A percentile compares a stretch with the other conserved stretches of the same genome.
Evolutionary conservation across 257 asterid species (phyloP).

Genomic region (Plantago elongata): DNA sequence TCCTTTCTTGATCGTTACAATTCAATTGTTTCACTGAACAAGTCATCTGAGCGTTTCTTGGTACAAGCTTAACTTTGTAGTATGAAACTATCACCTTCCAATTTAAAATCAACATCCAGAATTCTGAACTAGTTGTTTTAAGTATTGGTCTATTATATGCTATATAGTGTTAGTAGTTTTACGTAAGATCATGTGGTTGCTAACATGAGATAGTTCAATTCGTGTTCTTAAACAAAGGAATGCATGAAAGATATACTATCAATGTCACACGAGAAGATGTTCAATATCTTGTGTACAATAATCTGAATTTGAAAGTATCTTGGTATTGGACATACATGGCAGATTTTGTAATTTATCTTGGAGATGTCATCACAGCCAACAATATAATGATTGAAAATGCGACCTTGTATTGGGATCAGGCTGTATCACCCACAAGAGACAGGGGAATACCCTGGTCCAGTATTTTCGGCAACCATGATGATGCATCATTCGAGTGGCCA

Average conservation of each 20-base stretch:
- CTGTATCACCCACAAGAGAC: slow-evolving; percentile 63
- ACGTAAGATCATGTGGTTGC: too few relatives aligned
- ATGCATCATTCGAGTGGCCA: slow-evolving; percentile 87
- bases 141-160: too few relatives aligned
- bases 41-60: background rate
- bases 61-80: background rate
- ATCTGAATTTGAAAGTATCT: background rate
- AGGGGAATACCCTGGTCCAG: slow-evolving; percentile 74
- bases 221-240: background rate
- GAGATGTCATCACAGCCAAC: slow-evolving; percentile 85
- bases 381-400: slow-evolving; percentile 62
- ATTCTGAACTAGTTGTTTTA: too few relatives aligned
- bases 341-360: slow-evolving; percentile 87
- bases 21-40: background rate
- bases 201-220: too few relatives aligned
- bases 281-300: background rate
- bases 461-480: slow-evolving; percentile 90
- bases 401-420: slow-evolving; percentile 78
- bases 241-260: background rate
- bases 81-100: too few relatives aligned
- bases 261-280: background rate
- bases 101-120: too few relatives aligned
- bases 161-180: too few relatives aligned
- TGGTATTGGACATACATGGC: slow-evolving; percentile 18
- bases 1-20: too few relatives aligned